Evolutionary conservation across 768 basidiomycete genomes (phyloP).

Genomic region (Tephrocybe sp.): DNA sequence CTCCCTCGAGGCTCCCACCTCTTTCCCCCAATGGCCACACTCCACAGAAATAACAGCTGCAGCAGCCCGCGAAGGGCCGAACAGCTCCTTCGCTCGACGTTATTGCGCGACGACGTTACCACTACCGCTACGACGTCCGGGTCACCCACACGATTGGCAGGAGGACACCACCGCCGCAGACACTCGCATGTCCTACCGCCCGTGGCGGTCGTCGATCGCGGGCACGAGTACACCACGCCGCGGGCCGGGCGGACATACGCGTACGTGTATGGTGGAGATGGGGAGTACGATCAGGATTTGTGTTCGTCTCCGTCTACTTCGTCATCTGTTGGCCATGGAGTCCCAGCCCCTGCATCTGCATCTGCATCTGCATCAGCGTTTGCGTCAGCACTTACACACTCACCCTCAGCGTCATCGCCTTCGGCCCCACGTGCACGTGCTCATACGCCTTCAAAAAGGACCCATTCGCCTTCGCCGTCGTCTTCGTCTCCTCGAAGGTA

Average conservation of each 20-base stretch:
- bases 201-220: slow-evolving; percentile 10
- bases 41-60: too few species aligned
- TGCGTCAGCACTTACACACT: slow-evolving; percentile 3
- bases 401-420: background rate
- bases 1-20: too few species aligned
- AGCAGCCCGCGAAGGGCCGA: background rate
- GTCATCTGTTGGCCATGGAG: background rate
- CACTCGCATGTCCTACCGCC: slow-evolving; percentile 27
- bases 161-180: slow-evolving; percentile 13
- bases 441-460: background rate
- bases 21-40: too few species aligned
- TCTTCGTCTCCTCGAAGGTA: background rate
- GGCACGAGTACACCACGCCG: slow-evolving; percentile 16
- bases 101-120: background rate
- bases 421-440: background rate
- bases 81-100: slow-evolving; percentile 2
- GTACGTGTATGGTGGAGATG: slow-evolving; percentile 8
- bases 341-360: background rate
- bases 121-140: background rate
- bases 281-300: background rate
- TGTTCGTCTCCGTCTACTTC: slow-evolving; percentile 20
- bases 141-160: too few species aligned
- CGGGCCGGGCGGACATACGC: background rate
- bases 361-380: background rate
- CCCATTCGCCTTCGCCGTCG: background rate